Evolutionary conservation across 2,329 filamentous ascomycete species (phyloP).

Genomic region (Alternaria brassicicola): DNA sequence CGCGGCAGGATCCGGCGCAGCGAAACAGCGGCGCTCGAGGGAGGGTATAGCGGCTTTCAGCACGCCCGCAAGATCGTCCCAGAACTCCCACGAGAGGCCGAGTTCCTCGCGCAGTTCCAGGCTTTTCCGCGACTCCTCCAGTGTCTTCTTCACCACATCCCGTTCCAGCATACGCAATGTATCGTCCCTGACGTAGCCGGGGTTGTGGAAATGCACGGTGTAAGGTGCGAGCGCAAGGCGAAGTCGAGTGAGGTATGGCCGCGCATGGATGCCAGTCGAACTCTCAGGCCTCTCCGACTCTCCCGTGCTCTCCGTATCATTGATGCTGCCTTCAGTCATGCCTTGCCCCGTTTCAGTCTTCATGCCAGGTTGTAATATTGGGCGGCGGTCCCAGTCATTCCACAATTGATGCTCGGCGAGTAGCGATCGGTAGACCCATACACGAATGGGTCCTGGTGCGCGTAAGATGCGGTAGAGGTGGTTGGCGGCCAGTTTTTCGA

Average conservation of each 20-base stretch:
- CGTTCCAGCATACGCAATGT: slow-evolving; percentile 63
- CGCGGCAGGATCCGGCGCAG: slow-evolving; percentile 62
- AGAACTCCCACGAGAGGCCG: slow-evolving; percentile 62
- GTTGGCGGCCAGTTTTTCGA: slow-evolving; percentile 32
- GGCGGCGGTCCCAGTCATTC: slow-evolving; percentile 26
- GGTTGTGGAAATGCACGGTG: slow-evolving; percentile 64
- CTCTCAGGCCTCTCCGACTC: slow-evolving; percentile 25
- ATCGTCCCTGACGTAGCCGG: slow-evolving; percentile 64
- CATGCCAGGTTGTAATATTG: not conserved
- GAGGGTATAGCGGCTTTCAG: slow-evolving; percentile 66
- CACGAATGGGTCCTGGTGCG: slow-evolving; percentile 34
- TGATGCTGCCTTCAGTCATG: slow-evolving; percentile 11
- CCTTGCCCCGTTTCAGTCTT: slow-evolving; percentile 5
- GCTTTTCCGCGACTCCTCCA: slow-evolving; percentile 63
- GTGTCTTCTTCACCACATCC: slow-evolving; percentile 62
- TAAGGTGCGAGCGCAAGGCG: slow-evolving; percentile 56
- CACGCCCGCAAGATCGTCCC: slow-evolving; percentile 64
- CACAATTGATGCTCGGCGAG: slow-evolving; percentile 30
- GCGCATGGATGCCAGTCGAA: slow-evolving; percentile 16
- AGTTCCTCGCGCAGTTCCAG: slow-evolving; percentile 63
- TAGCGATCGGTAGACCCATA: slow-evolving; percentile 35
- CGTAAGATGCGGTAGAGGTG: slow-evolving; percentile 33
- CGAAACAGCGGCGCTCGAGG: slow-evolving; percentile 66
- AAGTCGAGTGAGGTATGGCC: slow-evolving; percentile 52
- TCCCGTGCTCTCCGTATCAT: slow-evolving; percentile 18